A percentile compares a stretch with the other conserved stretches of the same genome.
These are phyloP conservation scores for Cryptococcus sp. DNA, from an alignment of 1,284 basidiomycete species.

Conservation along the genomic window DNA sequence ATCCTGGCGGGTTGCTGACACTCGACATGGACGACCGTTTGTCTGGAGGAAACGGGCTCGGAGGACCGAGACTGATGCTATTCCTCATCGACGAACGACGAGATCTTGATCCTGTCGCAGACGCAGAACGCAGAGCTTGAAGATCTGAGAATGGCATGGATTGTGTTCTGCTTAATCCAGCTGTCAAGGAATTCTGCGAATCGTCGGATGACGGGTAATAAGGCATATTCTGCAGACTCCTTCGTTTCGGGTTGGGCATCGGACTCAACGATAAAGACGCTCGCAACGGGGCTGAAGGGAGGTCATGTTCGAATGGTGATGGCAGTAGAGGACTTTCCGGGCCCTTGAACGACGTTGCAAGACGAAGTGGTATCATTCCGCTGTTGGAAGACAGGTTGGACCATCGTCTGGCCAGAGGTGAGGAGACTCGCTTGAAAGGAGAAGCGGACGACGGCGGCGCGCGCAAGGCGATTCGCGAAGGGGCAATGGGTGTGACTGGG, in stretches of 20 bases:
- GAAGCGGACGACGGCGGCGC: too few species aligned
- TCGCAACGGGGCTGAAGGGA: slow-evolving; percentile 9
- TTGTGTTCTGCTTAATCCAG: slow-evolving; percentile 20
- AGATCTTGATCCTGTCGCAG: slow-evolving; percentile 20
- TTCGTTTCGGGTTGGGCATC: slow-evolving; percentile 27
- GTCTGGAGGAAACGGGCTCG: slow-evolving; percentile 5
- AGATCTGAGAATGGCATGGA: slow-evolving; percentile 33
- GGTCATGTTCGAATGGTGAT: slow-evolving; percentile 3
- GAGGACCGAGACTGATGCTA: slow-evolving; percentile 6
- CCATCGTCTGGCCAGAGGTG: too few species aligned
- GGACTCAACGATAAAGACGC: slow-evolving; percentile 11
- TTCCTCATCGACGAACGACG: slow-evolving; percentile 9
- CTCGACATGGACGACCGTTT: slow-evolving; percentile 10
- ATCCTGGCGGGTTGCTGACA: not conserved
- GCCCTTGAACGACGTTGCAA: not conserved
- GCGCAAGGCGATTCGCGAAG: slow-evolving; percentile 2
- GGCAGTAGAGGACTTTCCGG: not conserved
- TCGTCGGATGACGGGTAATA: slow-evolving; percentile 31
- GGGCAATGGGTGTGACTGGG: slow-evolving; percentile 1
- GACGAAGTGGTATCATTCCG: not conserved
- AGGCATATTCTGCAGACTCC: slow-evolving; percentile 41
- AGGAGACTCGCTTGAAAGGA: too few species aligned
- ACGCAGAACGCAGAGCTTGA: slow-evolving; percentile 26
- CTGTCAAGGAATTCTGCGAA: slow-evolving; percentile 2
- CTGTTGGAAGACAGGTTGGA: not conserved